Percentiles rank a stretch among this genome's conserved stretches.
These are phyloP conservation scores for Apiospora phragmitis DNA, from an alignment of 2,329 filamentous ascomycete species.

Conservation along the genomic window DNA sequence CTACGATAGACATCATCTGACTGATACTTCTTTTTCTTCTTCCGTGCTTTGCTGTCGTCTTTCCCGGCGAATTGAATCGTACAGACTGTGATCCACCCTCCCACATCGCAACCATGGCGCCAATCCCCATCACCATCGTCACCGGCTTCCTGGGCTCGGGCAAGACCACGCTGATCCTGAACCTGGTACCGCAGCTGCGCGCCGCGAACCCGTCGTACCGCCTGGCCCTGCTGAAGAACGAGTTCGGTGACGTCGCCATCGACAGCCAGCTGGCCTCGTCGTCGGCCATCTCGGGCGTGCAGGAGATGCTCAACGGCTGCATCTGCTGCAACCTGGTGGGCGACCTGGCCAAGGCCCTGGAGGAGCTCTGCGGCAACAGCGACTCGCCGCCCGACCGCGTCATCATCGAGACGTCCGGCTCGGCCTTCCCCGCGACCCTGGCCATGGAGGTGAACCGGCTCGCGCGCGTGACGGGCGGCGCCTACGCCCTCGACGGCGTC, in stretches of 20 bases:
- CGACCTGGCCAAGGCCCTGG: conserved; percentile 78
- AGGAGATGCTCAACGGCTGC: conserved; percentile 92
- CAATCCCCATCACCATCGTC: conserved; percentile 89
- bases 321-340: conserved; percentile 99
- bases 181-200: conserved; percentile 85
- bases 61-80: background rate
- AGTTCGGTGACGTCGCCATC: conserved; percentile 92
- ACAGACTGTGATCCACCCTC: background rate
- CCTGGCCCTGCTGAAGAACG: conserved; percentile 94
- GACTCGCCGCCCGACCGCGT: conserved; percentile 71
- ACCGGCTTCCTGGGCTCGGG: conserved; percentile 96
- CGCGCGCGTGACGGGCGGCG: conserved; percentile 63
- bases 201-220: conserved; percentile 74
- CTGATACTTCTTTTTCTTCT: background rate
- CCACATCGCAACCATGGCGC: conserved; percentile 47
- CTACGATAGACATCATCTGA: background rate
- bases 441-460: conserved; percentile 88
- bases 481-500: conserved; percentile 81
- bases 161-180: conserved; percentile 94
- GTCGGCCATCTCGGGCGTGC: conserved; percentile 81
- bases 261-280: conserved; percentile 89
- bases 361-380: conserved; percentile 56
- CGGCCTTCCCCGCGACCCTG: conserved; percentile 83
- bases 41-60: background rate
- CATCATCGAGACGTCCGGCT: conserved; percentile 90